phyloP scores from a whole-genome alignment of 1,284 basidiomycete genomes.

The Tilletia caries region DNA sequence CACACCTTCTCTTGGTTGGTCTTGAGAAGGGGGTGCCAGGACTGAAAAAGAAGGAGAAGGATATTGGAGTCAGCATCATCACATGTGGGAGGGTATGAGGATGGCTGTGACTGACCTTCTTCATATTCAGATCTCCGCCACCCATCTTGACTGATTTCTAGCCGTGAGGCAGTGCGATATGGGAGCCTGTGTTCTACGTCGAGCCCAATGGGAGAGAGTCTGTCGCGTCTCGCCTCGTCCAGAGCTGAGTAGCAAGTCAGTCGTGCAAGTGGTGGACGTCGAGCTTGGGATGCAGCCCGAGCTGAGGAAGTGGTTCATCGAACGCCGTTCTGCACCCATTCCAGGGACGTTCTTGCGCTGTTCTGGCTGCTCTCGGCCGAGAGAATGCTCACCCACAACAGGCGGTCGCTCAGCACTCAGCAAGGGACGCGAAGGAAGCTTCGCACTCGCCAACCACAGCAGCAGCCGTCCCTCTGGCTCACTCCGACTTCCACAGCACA shows the following conservation, averaged over 20 bases:
- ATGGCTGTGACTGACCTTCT: conserved; percentile 52
- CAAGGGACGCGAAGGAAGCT: no score
- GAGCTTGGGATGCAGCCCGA: no score
- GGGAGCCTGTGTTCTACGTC: background rate
- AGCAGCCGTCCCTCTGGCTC: background rate
- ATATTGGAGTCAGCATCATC: background rate
- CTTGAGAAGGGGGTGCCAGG: conserved; percentile 95
- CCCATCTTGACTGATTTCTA: conserved; percentile 70
- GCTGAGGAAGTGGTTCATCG: no score
- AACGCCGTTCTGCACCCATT: no score
- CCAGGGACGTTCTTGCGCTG: background rate
- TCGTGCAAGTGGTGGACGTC: no score
- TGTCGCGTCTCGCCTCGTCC: no score
- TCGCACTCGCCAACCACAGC: background rate
- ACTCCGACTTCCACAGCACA: no score
- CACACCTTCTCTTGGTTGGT: conserved; percentile 99
- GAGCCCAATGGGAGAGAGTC: no score
- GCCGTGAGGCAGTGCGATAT: background rate
- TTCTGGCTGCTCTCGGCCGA: conserved; percentile 15
- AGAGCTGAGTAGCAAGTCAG: no score
- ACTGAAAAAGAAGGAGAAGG: conserved; percentile 14
- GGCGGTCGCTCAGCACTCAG: no score
- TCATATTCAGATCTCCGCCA: conserved; percentile 79
- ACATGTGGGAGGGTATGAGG: background rate
- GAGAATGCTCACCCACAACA: no score